Evolutionary conservation across 1,139 yeast species (phyloP), one percentile per base, ranked within the genome.

Genomic region (Scheffersomyces quercinus): DNA sequence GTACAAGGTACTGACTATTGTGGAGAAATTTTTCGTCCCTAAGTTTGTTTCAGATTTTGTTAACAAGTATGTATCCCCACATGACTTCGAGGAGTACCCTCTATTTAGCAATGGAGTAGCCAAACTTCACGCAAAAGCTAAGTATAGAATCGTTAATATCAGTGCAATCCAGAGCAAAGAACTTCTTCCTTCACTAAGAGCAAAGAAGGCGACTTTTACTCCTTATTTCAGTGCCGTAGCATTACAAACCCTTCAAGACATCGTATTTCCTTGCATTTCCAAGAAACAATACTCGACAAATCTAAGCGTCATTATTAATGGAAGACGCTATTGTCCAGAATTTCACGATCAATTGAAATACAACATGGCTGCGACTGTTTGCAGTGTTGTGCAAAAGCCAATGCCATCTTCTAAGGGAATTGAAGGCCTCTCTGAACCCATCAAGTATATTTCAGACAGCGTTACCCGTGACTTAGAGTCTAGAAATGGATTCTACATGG

Each of bases 271-370:
- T 11, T 35, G 34, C 11, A 42, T 55, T 5, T 43, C 50, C 29
- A 20, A 24, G 2, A 36, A 37, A 4, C 36, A 44, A 2, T 52
- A 49, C 15, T 53, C 62, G 1, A 44, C 54, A 8, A 37, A 40
- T 4, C 28, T 53, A 5, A 30, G 37, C 3, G 50, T 62, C 10
- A 62, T 59, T 2, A 39, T 65, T 15, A 51, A 59, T 30, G 72
- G 70, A 2, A 54, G 73, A 39, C 45, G 68, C 30, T 67, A 53
- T 38, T 48, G 40, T 26, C 59, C 64, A 0, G 51, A 52, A 8
- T 29, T 37, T 3, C 30, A 28, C 9, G 40, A 50, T 1, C 43
- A 48, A 10, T 47, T 55, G 37, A 48, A 49, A 31, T 65, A 56
- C 45, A 61, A 57, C 7, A 45, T 53, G 5, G 46, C 47, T 34